A percentile compares a stretch with the other conserved stretches of the same genome.
phyloP scores from a whole-genome alignment of 192 early-diverging fungal genomes.

The Coemansia sp. region DNA sequence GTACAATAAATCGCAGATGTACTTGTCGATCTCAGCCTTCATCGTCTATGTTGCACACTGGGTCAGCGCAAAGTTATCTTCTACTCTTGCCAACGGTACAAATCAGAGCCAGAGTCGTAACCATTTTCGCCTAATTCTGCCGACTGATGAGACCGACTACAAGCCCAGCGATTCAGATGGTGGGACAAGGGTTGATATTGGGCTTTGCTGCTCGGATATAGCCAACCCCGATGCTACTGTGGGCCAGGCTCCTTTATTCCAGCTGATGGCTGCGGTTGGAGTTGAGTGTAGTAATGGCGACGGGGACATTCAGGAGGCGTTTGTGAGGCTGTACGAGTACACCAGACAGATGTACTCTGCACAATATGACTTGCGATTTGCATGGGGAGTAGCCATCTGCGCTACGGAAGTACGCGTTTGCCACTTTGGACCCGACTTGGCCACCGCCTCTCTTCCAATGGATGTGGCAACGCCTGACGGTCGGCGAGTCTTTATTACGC shows the following conservation, averaged over 20 bases:
- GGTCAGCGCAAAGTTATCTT: not conserved
- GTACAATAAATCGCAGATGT: too few species aligned
- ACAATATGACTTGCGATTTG: slow-evolving; percentile 9
- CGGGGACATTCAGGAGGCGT: not conserved
- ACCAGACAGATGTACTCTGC: not conserved
- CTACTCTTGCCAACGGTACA: not conserved
- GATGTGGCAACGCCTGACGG: not conserved
- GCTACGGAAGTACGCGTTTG: not conserved
- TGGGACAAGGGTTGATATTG: not conserved
- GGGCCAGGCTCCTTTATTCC: not conserved
- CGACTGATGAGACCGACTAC: not conserved
- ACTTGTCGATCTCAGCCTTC: not conserved
- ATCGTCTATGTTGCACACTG: not conserved
- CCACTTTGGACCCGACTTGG: not conserved
- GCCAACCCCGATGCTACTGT: not conserved
- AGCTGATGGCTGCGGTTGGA: not conserved
- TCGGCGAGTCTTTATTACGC: not conserved
- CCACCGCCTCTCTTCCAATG: not conserved
- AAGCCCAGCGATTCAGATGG: not conserved
- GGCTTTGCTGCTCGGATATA: not conserved
- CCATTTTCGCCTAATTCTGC: not conserved
- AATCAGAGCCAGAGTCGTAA: too few species aligned
- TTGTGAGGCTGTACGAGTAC: not conserved
- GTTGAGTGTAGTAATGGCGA: not conserved
- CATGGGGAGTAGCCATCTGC: slow-evolving; percentile 12